Evolutionary conservation across 176 grass and related monocot species (phyloP).

Genomic region (Aegilops bicornis): DNA sequence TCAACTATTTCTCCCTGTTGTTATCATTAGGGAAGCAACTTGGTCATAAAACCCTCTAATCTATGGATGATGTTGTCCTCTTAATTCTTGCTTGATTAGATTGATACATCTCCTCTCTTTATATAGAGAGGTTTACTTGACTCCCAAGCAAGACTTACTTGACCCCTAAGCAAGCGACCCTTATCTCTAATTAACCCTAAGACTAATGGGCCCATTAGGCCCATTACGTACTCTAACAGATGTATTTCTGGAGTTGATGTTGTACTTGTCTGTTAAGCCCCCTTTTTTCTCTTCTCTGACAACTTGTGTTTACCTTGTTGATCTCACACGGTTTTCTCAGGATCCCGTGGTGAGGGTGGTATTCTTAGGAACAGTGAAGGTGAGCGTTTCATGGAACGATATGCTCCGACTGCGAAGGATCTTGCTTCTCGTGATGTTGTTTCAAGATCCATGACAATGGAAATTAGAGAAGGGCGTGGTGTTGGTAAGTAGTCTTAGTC

Average conservation of each 20-base stretch:
- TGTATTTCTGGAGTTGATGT: neutral
- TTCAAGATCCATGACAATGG: constrained; percentile 87
- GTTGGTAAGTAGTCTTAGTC: constrained; percentile 39
- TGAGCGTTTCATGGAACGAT: constrained; percentile 85
- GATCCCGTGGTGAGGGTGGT: constrained; percentile 84
- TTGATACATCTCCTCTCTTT: too few species aligned
- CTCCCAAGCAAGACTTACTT: too few species aligned
- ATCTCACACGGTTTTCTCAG: constrained; percentile 33
- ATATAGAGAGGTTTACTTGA: too few species aligned
- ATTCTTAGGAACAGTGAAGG: constrained; percentile 90
- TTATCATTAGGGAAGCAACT: neutral
- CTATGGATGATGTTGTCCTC: neutral
- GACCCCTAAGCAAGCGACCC: too few species aligned
- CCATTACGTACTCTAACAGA: too few species aligned
- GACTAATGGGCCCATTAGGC: too few species aligned
- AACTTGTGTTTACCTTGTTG: neutral
- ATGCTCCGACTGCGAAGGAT: constrained; percentile 74
- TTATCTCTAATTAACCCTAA: too few species aligned
- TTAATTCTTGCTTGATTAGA: too few species aligned
- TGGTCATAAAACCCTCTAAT: neutral
- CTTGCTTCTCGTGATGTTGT: constrained; percentile 84
- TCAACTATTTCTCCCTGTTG: neutral
- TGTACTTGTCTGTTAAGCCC: neutral
- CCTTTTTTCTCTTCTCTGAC: neutral
- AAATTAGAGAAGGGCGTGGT: constrained; percentile 77